Base-by-base conservation (phyloP, 768 basidiomycete genomes). In the Lentinula edodes region DNA sequence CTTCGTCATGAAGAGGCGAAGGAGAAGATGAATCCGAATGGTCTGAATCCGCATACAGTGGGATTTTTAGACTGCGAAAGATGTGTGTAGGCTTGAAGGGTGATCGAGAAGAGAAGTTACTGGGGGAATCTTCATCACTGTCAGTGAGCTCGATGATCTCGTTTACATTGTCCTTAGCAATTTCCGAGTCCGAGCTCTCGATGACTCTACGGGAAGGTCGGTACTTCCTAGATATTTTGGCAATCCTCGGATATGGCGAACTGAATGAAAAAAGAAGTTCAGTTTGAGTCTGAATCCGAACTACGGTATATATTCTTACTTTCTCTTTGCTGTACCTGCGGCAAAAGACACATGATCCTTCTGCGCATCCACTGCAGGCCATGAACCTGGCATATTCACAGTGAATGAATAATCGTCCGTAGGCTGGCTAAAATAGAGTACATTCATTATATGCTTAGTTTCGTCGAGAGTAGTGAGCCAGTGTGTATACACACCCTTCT, bases 141-240 rank as follows among this genome's bases (percentile, higher is more conserved):
- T 66, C 60, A 66, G 58, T 38, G 67, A 66, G 58, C 66, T 71
- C 16, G 68, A 70, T 54, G 67, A 65, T 51, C n/a, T 64, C 61
- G 60, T 52, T 68, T 18, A 63, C 64, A 35, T 73, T 69, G 3
- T 68, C 66, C 7, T 68, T 71, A 5, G 62, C 65, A 38, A 53
- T 60, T 60, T 71, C 71, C 16, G 70, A 72, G 39, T 71, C 73
- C 28, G 78, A 77, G 57, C 72, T 76, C 62, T 74, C 69, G 23
- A 77, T 69, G 34, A 77, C 68, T 52, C 70, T 72, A 20, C 70
- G 74, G 56, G 61, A 58, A 63, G 55, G 53, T 60, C 63, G 42
- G 34, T 60, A 61, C 48, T 67, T 41, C 57, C 57, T 46, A 20
- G 55, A 43, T 5, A 46, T 54, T 43, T 65, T 50, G 39, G 50